Conservation (phyloP, 2,329 filamentous ascomycete genomes). For the Aspergillus quadrilineatus region DNA sequence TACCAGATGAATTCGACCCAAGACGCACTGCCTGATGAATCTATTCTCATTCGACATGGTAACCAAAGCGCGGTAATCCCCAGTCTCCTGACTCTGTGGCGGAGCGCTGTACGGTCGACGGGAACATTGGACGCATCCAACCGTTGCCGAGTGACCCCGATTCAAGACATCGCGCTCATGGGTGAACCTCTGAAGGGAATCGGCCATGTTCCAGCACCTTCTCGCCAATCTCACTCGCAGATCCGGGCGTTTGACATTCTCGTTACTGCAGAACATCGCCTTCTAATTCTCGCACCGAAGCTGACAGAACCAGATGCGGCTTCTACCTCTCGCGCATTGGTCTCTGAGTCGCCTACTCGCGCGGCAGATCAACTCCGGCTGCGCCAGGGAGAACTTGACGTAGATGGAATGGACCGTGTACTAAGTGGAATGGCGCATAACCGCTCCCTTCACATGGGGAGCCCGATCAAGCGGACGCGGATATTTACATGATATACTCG, state of each 20-base stretch:
- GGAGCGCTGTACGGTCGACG: slow-evolving; percentile 38
- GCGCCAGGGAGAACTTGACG: slow-evolving; percentile 44
- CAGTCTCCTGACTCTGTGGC: slow-evolving; percentile 47
- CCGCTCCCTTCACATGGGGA: slow-evolving; percentile 34
- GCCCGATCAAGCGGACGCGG: slow-evolving; percentile 38
- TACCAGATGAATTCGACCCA: slow-evolving; percentile 37
- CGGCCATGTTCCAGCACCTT: slow-evolving; percentile 34
- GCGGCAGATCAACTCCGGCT: slow-evolving; percentile 45
- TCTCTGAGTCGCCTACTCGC: slow-evolving; percentile 20
- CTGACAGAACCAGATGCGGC: slow-evolving; percentile 28
- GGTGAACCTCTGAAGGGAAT: slow-evolving; percentile 44
- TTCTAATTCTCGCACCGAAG: slow-evolving; percentile 38
- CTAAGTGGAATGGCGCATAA: slow-evolving; percentile 43
- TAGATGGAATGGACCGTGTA: slow-evolving; percentile 50
- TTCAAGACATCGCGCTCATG: slow-evolving; percentile 40
- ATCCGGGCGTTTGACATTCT: slow-evolving; percentile 38
- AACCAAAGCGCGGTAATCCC: slow-evolving; percentile 43
- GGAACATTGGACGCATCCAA: slow-evolving; percentile 42
- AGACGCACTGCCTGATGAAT: slow-evolving; percentile 43
- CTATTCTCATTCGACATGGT: slow-evolving; percentile 45
- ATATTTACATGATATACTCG: slow-evolving; percentile 32
- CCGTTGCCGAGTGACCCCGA: slow-evolving; percentile 38
- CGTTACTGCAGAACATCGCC: slow-evolving; percentile 41
- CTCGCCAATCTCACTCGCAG: slow-evolving; percentile 25
- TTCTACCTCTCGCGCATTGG: slow-evolving; percentile 9